These are phyloP conservation scores for Saxophila tyrrhenica DNA, from an alignment of 495 filamentous ascomycete genomes.

Conservation along the genomic window DNA sequence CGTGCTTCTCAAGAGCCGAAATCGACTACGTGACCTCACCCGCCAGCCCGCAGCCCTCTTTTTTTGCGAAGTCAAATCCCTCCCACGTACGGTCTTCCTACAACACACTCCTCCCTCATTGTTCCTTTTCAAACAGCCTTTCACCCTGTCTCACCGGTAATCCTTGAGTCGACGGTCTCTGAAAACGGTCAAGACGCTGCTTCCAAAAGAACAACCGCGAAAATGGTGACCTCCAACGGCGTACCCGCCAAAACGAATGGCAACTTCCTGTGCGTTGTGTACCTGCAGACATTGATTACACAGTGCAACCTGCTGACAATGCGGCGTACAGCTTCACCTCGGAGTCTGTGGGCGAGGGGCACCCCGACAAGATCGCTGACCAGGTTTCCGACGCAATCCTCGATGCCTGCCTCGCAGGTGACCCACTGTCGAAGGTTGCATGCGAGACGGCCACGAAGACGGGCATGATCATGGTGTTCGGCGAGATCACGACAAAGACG, in stretches of 20 bases:
- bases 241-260: background rate
- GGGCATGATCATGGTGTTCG: conserved; percentile 98
- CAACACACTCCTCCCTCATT: background rate
- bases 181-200: conserved; percentile 1
- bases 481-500: conserved; percentile 97
- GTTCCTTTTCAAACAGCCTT: no score
- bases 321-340: background rate
- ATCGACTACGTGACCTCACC: background rate
- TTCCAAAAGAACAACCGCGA: background rate
- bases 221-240: background rate
- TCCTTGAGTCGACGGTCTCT: conserved; percentile 5
- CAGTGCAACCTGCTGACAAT: background rate
- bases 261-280: background rate
- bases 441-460: conserved; percentile 99
- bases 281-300: background rate
- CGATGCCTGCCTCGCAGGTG: conserved; percentile 88
- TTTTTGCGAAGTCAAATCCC: background rate
- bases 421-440: conserved; percentile 95
- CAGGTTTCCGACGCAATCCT: conserved; percentile 98
- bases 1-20: background rate
- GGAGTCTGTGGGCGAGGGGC: conserved; percentile 41
- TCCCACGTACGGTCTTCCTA: background rate
- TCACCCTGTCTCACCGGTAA: background rate
- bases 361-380: conserved; percentile 41
- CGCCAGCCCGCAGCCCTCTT: background rate